Evolutionary conservation across 495 filamentous ascomycete species (phyloP), one percentile per base, ranked within the genome.

Genomic region (Penicillium paradoxum): DNA sequence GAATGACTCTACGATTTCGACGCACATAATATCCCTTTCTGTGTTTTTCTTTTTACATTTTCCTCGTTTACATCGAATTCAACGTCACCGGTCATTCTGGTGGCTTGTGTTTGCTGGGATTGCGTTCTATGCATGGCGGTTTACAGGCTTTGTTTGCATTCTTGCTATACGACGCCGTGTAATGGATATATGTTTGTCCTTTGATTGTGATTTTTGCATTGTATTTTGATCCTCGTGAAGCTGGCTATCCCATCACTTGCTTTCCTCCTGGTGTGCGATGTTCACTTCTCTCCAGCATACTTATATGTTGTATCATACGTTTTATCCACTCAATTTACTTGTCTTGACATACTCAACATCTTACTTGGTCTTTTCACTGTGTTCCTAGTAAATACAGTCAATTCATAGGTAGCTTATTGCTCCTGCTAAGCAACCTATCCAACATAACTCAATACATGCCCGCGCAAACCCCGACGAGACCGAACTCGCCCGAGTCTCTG

Each of bases 1-100:
- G 57, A 67, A 72, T 53, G 62, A 70, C 45, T 64, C 68, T 49
- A 67, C 67, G 65, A 73, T 25, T 39, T 59, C 43, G 60, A 68
- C 59, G 65, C 57, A 65, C 45, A 63, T 56, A 55, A 63, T 66
- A 58, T 63, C 49, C 50, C 54, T 51, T 22, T 54, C 45, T 54
- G 40, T n/a, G n/a, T n/a, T n/a, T n/a, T n/a, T n/a, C n/a, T 34
- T 38, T 11, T 44, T 45, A 39, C 21, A 36, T 25, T 43, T 30
- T 51, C n/a, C 21, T 32, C 30, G 15, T 52, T 53, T 46, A 29
- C 49, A 21, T 15, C 14, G 34, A 17, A 43, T 41, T 53, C 24
- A 27, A 41, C 39, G n/a, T 43, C 24, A 8, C 17, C 24, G 3
- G 41, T 27, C 21, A 17, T 25, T 40, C 39, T 25, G 22, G 9